Conservation (phyloP, 2,329 filamentous ascomycete species). For the Venturia carpophila region DNA sequence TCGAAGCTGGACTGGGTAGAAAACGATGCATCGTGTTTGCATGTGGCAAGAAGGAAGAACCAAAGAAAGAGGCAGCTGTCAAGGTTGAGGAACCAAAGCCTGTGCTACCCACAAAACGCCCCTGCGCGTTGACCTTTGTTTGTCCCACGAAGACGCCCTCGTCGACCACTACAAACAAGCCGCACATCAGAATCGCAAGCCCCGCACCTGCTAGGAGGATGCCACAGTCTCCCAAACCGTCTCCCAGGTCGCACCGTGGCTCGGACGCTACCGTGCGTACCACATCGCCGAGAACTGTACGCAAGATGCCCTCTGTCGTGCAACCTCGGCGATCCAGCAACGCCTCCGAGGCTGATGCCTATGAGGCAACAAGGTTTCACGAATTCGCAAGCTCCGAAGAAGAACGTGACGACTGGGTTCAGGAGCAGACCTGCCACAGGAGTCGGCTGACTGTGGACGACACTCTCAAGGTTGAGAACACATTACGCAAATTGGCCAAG, state of each 20-base stretch:
- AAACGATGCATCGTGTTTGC: conserved; percentile 92
- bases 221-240: conserved; percentile 27
- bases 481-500: conserved; percentile 74
- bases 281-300: conserved; percentile 37
- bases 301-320: conserved; percentile 30
- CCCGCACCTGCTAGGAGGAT: conserved; percentile 30
- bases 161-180: conserved; percentile 24
- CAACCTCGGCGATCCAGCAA: conserved; percentile 30
- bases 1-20: conserved; percentile 59
- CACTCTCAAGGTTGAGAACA: conserved; percentile 81
- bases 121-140: conserved; percentile 65
- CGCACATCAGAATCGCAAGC: conserved; percentile 30
- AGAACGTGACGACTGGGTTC: conserved; percentile 87
- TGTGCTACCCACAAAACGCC: conserved; percentile 41
- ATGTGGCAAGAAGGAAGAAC: conserved; percentile 45
- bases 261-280: conserved; percentile 45
- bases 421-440: conserved; percentile 55
- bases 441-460: conserved; percentile 80
- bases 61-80: conserved; percentile 25
- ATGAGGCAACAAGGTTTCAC: conserved; percentile 62
- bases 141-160: conserved; percentile 48
- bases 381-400: conserved; percentile 81
- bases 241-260: conserved; percentile 36
- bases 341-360: conserved; percentile 39
- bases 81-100: conserved; percentile 20